Evolutionary conservation across 495 filamentous ascomycete species (phyloP).

Genomic region (Lophiotrema nucula): DNA sequence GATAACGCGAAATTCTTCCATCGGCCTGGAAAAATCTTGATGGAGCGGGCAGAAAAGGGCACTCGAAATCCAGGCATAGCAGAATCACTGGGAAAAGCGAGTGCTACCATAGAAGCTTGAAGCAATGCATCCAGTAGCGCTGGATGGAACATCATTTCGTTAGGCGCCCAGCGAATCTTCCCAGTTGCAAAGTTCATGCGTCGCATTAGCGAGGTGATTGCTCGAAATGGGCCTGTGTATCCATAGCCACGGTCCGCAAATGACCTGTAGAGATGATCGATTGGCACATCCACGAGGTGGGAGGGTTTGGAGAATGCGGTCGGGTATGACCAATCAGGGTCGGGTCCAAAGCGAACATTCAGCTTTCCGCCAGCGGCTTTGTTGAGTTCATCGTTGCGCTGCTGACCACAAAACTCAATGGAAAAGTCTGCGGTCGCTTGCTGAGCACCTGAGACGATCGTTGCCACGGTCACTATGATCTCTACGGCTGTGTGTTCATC

Average conservation of each 20-base stretch:
- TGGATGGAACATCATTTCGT: constrained; percentile 7
- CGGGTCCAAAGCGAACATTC: constrained; percentile 1
- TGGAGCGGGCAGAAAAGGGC: not conserved
- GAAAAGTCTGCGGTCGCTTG: not conserved
- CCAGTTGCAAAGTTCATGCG: constrained; percentile 3
- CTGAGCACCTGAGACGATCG: not conserved
- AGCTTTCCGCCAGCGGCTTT: not conserved
- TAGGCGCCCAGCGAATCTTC: not conserved
- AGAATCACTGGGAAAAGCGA: not conserved
- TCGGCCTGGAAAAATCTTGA: constrained; percentile 4
- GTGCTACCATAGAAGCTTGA: not conserved
- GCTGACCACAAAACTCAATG: constrained; percentile 7
- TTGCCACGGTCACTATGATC: not conserved
- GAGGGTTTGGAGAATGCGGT: not conserved
- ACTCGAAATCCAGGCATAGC: constrained; percentile 1
- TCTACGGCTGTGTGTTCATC: not conserved
- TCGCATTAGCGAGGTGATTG: not conserved
- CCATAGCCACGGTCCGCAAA: not conserved
- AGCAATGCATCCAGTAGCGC: not conserved
- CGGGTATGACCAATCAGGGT: not conserved
- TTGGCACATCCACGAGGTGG: not conserved
- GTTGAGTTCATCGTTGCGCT: constrained; percentile 1
- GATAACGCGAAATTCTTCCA: not conserved
- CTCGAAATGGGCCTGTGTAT: not conserved
- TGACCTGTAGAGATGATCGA: not conserved